Evolutionary conservation across 352 stramenopile species (phyloP).

Genomic region (Globisporangium recalcitrans): DNA sequence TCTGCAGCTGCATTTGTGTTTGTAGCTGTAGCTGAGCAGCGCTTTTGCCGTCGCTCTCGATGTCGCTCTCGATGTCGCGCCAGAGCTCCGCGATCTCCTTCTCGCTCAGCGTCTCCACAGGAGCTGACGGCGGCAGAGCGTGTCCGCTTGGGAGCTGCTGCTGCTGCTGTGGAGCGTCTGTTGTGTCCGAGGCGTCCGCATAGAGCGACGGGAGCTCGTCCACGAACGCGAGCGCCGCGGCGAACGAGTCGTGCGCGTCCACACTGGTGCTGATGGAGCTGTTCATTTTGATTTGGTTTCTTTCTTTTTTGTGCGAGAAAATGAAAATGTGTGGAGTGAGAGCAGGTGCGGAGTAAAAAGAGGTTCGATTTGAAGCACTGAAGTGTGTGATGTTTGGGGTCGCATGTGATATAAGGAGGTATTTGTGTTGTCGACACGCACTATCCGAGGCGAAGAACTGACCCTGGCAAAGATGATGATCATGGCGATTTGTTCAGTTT

Average conservation of each 20-base stretch:
- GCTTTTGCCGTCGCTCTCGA: no score
- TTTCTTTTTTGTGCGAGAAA: background rate
- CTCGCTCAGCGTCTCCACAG: background rate
- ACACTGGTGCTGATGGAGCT: background rate
- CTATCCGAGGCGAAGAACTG: no score
- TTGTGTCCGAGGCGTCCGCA: background rate
- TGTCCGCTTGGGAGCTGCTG: background rate
- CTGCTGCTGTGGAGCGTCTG: background rate
- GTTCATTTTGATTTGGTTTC: background rate
- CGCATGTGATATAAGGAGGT: no score
- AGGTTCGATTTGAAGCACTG: no score
- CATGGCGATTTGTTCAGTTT: no score
- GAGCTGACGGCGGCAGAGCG: no score
- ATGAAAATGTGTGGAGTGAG: background rate
- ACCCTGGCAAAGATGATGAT: no score
- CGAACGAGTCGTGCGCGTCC: background rate
- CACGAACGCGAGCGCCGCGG: background rate
- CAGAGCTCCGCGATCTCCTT: background rate
- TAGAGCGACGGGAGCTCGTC: slow-evolving; percentile 1
- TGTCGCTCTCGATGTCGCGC: background rate
- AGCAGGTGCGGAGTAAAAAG: background rate
- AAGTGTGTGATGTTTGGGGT: no score
- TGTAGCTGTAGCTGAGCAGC: background rate
- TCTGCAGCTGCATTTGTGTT: background rate
- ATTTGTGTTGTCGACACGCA: no score